Base-by-base conservation (phyloP, 192 early-diverging fungal species). In the Umbelopsis sp. region DNA sequence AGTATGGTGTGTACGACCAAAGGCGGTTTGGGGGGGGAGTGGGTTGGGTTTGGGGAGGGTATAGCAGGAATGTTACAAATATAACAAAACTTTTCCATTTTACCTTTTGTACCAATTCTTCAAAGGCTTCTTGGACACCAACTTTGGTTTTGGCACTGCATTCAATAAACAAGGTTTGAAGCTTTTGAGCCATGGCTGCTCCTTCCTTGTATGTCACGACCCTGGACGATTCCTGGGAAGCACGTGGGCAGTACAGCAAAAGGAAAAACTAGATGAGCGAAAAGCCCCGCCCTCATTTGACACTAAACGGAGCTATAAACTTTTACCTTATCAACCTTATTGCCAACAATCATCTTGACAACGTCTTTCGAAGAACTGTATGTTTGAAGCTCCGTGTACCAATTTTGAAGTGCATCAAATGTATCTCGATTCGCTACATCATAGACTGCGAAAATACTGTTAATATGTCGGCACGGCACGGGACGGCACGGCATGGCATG, bases 301-400 rank as follows among this genome's bases (percentile, higher is more conserved):
- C 38, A 41, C 12, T 41, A 41, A 11, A 41, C 38, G 38, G 38
- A 41, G 38, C 12, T 41, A 41, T 70, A 25, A 65, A 74, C 72
- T 65, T 74, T 43, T 83, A 93, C 95, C 86, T 95, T 96, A 84
- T 99, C 98, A 50, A 94, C 90, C 78, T 99, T 99, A 82, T 99
- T 99, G 62, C 97, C 98, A 21, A 99, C 93, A 78, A 99, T 91
- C 88, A 98, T 97, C 82, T 95, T 97, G 34, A 99, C 91, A 41
- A 99, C 92, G 29, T 96, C 92, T 56, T 86, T 84, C 68, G 77
- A 90, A 11, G 94, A 89, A 47, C 94, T 92, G 74, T 97, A 98
- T 34, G 94, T 96, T 69, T 92, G 93, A 32, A 98, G 86, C 81
- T 99, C 98, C 26, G 87, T 93, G 69, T 98, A 91, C 98, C 98